Conservation (phyloP, 108 stramenopile genomes). For the Nannochloropsis salina region DNA sequence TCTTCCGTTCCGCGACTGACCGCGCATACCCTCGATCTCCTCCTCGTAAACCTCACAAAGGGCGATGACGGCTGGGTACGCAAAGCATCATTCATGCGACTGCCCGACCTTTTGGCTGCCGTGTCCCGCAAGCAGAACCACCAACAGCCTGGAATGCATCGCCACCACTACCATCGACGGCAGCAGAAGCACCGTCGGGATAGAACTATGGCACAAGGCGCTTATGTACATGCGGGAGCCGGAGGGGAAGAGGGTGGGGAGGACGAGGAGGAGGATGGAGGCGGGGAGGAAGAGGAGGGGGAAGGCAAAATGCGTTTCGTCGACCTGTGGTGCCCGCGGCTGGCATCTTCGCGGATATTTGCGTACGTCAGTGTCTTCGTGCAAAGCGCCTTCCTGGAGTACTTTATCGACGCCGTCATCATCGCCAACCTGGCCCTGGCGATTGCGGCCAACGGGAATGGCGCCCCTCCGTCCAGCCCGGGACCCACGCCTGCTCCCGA, state of each 20-base stretch:
- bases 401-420: background rate
- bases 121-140: background rate
- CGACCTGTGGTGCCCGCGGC: background rate
- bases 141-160: background rate
- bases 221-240: background rate
- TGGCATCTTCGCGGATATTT: background rate
- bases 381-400: background rate
- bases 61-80: background rate
- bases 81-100: conserved; percentile 10
- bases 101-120: background rate
- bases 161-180: background rate
- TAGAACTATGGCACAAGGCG: background rate
- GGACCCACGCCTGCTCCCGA: background rate
- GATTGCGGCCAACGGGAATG: background rate
- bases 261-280: background rate
- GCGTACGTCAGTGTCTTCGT: background rate
- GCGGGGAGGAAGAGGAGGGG: background rate
- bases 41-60: background rate
- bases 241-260: background rate
- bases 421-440: conserved; percentile 19
- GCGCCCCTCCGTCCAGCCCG: background rate
- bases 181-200: background rate
- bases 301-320: background rate
- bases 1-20: background rate
- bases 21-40: background rate